These are phyloP conservation scores for Pythium periplocum DNA, from an alignment of 352 stramenopile genomes.

Conservation along the genomic window DNA sequence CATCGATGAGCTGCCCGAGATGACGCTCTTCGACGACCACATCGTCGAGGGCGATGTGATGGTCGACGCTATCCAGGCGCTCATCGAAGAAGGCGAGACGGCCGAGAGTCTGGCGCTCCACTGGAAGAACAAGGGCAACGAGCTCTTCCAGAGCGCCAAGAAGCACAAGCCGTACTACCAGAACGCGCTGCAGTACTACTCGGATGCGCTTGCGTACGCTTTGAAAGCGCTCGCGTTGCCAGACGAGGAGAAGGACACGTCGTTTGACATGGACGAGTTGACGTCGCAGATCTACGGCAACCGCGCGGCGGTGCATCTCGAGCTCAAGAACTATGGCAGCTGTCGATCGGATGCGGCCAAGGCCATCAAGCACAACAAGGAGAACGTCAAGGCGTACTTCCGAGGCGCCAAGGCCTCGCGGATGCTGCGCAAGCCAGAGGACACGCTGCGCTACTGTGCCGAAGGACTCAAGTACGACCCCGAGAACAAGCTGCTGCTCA, in stretches of 20 bases:
- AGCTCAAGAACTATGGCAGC: slow-evolving; percentile 84
- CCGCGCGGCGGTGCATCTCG: slow-evolving; percentile 71
- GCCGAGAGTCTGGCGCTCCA: slow-evolving; percentile 79
- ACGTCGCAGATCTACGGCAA: slow-evolving; percentile 78
- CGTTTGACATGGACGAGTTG: slow-evolving; percentile 65
- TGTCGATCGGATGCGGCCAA: slow-evolving; percentile 75
- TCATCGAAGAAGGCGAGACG: slow-evolving; percentile 85
- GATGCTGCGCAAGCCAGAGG: slow-evolving; percentile 69
- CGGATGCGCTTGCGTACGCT: slow-evolving; percentile 64
- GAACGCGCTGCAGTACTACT: slow-evolving; percentile 80
- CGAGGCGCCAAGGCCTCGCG: slow-evolving; percentile 78
- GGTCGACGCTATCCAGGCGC: slow-evolving; percentile 80
- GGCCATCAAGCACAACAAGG: slow-evolving; percentile 58
- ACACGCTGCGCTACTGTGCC: slow-evolving; percentile 80
- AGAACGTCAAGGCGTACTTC: slow-evolving; percentile 83
- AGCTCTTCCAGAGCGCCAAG: slow-evolving; percentile 77
- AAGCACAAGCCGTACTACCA: slow-evolving; percentile 66
- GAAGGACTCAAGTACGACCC: slow-evolving; percentile 70
- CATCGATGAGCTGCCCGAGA: slow-evolving; percentile 80
- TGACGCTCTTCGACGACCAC: slow-evolving; percentile 87
- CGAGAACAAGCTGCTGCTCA: slow-evolving; percentile 71
- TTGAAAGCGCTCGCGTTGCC: slow-evolving; percentile 71
- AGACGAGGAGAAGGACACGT: slow-evolving; percentile 45
- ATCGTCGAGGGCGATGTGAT: slow-evolving; percentile 83
- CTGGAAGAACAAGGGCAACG: slow-evolving; percentile 88